These are phyloP conservation scores for Trichoderma asperellum DNA, from an alignment of 2,329 filamentous ascomycete species.

Conservation along the genomic window DNA sequence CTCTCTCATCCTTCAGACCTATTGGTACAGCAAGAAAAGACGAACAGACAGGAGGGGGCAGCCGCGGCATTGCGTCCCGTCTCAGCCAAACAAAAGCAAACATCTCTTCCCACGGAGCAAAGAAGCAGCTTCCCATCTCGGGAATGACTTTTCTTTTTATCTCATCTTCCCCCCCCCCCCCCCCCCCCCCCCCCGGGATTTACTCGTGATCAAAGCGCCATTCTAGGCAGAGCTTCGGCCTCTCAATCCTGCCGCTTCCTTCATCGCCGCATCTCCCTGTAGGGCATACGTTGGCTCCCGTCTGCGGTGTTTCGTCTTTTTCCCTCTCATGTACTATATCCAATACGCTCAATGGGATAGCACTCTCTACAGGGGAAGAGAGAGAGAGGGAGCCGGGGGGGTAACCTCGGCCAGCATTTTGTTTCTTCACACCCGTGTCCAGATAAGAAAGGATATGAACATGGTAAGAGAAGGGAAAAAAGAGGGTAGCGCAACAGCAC, in stretches of 20 bases:
- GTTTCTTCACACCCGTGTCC: neutral
- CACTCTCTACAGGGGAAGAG: neutral
- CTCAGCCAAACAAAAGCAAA: neutral
- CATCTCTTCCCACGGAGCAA: neutral
- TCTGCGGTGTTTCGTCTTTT: neutral
- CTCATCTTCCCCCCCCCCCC: neutral
- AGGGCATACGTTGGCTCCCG: constrained; percentile 9
- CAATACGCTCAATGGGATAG: neutral
- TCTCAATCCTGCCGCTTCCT: neutral
- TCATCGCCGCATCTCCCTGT: constrained; percentile 20
- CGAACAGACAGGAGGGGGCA: constrained; percentile 2
- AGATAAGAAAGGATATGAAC: neutral
- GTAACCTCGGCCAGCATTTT: neutral
- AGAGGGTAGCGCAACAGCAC: constrained; percentile 19
- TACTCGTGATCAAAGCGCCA: neutral
- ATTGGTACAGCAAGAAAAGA: neutral
- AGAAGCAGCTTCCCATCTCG: constrained; percentile 9
- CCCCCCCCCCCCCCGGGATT: neutral
- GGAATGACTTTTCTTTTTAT: neutral
- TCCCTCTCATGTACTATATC: neutral
- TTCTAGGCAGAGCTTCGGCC: neutral
- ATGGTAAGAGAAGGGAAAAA: neutral
- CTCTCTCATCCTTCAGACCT: constrained; percentile 19
- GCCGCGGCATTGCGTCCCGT: neutral
- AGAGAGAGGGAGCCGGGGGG: neutral